phyloP scores from a whole-genome alignment of 2,329 filamentous ascomycete genomes.

The Ophiostoma quercus region DNA sequence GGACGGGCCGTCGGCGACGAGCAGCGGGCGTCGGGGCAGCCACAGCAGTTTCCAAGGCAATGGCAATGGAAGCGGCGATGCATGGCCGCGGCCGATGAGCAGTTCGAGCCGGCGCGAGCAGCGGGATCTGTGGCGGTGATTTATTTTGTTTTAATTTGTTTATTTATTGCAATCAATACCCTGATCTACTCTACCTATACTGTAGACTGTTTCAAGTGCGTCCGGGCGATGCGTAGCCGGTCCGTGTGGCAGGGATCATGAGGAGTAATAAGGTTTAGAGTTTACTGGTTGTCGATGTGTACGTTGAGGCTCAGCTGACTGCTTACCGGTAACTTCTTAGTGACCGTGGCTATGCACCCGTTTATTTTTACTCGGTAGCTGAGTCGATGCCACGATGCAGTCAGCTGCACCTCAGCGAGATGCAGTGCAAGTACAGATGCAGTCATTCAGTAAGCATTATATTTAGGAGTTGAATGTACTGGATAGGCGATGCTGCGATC shows the following conservation, averaged over 20 bases:
- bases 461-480: background rate
- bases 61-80: slow-evolving; percentile 20
- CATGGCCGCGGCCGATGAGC: slow-evolving; percentile 43
- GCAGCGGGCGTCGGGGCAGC: background rate
- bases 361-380: background rate
- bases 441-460: background rate
- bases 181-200: background rate
- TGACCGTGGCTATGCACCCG: too few relatives aligned
- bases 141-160: background rate
- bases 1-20: slow-evolving; percentile 29
- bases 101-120: slow-evolving; percentile 38
- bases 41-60: slow-evolving; percentile 2
- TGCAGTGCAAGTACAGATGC: background rate
- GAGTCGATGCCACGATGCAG: background rate
- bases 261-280: background rate
- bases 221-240: background rate
- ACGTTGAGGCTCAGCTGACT: background rate
- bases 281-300: background rate
- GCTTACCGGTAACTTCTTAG: too few relatives aligned
- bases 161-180: background rate
- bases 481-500: background rate
- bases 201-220: too few relatives aligned
- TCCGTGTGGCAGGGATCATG: background rate
- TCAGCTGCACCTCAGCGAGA: background rate
- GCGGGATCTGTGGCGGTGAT: slow-evolving; percentile 42